Conservation (phyloP, 169 alveolate species). For the Plasmodium chabaudi region DNA sequence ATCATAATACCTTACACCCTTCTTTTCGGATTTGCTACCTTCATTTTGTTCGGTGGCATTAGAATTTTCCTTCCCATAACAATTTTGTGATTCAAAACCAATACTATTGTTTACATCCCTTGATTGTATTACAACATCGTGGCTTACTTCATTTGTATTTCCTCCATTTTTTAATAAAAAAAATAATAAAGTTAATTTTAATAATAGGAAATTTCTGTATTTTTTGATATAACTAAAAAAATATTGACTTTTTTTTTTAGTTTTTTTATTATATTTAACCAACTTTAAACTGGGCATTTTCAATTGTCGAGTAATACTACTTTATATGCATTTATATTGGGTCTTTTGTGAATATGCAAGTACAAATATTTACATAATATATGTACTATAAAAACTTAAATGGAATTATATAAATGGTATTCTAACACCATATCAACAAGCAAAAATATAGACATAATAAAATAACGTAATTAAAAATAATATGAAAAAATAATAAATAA, state of each 20-base stretch:
- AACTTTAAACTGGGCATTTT: conserved; percentile 27
- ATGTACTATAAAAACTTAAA: background rate
- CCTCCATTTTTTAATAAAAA: conserved; percentile 23
- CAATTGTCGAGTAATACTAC: background rate
- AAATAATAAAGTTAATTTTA: conserved; percentile 10
- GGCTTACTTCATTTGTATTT: conserved; percentile 3
- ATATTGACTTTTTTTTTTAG: conserved; percentile 6
- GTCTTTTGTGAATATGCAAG: background rate
- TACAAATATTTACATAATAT: background rate
- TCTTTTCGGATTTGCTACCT: too few species aligned
- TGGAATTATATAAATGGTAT: background rate
- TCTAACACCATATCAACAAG: background rate
- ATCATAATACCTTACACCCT: too few species aligned
- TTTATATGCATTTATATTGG: background rate
- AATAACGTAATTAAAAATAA: too few species aligned
- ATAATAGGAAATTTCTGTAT: background rate
- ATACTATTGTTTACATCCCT: too few species aligned
- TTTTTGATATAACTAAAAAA: conserved; percentile 12
- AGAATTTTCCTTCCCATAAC: too few species aligned
- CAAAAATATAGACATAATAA: too few species aligned
- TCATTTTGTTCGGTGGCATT: too few species aligned
- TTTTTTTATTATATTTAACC: conserved; percentile 19
- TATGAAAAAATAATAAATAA: too few species aligned
- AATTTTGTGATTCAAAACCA: too few species aligned
- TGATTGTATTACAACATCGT: too few species aligned